Evolutionary conservation across 768 basidiomycete species (phyloP).

Genomic region (Cubamyces lactineus): DNA sequence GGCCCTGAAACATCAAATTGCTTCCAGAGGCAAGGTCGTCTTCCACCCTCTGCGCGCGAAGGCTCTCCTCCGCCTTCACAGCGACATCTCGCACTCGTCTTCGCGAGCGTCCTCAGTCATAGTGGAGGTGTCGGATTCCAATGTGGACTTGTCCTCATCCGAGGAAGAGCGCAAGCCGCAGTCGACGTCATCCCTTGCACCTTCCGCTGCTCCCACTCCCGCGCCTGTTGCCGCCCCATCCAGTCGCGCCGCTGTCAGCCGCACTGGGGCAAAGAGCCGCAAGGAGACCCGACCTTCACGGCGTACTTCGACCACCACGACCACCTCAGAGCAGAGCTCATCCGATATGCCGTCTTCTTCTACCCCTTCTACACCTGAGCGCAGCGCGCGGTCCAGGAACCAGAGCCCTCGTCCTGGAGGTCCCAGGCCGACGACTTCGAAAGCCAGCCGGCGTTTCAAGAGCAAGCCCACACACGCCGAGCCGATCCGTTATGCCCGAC

Average conservation of each 20-base stretch:
- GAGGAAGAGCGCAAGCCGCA: not conserved
- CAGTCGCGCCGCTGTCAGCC: not conserved
- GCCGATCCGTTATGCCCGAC: slow-evolving; percentile 13
- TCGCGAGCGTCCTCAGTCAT: not conserved
- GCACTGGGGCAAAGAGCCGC: not conserved
- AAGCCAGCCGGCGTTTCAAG: not conserved
- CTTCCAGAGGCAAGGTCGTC: slow-evolving; percentile 1
- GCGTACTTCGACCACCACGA: not conserved
- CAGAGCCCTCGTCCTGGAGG: not conserved
- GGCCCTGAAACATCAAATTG: not conserved
- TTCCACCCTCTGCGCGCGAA: not conserved
- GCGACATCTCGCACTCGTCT: not conserved
- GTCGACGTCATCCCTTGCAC: not conserved
- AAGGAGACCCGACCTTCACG: not conserved
- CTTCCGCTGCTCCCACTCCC: not conserved
- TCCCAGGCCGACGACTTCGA: not conserved
- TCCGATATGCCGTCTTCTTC: not conserved
- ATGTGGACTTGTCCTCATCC: not conserved
- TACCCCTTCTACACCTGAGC: slow-evolving; percentile 4
- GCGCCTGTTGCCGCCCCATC: not conserved
- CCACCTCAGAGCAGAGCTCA: not conserved
- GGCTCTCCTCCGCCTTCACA: not conserved
- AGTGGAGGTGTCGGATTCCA: not conserved
- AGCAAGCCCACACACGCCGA: not conserved
- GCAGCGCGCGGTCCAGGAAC: not conserved